phyloP scores from a whole-genome alignment of 1,284 basidiomycete species.

The Inonotus hispidus region DNA sequence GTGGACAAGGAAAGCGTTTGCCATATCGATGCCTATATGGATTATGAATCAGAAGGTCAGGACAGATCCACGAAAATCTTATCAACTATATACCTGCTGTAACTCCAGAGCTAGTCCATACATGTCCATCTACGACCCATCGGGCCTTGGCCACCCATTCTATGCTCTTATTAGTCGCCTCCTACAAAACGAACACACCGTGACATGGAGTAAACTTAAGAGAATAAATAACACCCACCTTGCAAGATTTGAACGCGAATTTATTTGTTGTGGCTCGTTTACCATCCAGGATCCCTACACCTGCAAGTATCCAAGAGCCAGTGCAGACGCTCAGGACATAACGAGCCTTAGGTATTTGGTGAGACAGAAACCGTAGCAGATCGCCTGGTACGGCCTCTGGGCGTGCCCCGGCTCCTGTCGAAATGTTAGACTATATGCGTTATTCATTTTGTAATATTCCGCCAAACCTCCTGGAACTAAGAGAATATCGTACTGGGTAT shows the following conservation, averaged over 20 bases:
- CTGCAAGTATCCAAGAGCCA: slow-evolving; percentile 26
- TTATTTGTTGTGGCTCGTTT: slow-evolving; percentile 29
- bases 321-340: slow-evolving; percentile 25
- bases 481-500: slow-evolving; percentile 26
- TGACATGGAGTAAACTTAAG: no score
- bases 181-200: slow-evolving; percentile 17
- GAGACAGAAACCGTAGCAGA: slow-evolving; percentile 24
- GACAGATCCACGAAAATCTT: background rate
- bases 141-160: slow-evolving; percentile 34
- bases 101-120: slow-evolving; percentile 37
- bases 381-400: slow-evolving; percentile 11
- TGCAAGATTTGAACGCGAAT: slow-evolving; percentile 20
- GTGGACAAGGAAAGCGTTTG: slow-evolving; percentile 32
- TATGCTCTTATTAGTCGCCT: slow-evolving; percentile 24
- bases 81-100: slow-evolving; percentile 29
- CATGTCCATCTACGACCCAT: slow-evolving; percentile 35
- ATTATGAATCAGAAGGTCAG: background rate
- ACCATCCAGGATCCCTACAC: slow-evolving; percentile 24
- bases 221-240: slow-evolving; percentile 12
- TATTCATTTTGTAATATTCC: background rate
- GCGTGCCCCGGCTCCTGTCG: slow-evolving; percentile 15
- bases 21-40: slow-evolving; percentile 30
- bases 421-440: background rate
- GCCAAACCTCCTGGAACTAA: slow-evolving; percentile 26
- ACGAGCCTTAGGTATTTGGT: slow-evolving; percentile 23